A percentile compares a stretch with the other conserved stretches of the same genome.
These are phyloP conservation scores for Hansenula anomala DNA, from an alignment of 1,139 yeast species.

Conservation along the genomic window DNA sequence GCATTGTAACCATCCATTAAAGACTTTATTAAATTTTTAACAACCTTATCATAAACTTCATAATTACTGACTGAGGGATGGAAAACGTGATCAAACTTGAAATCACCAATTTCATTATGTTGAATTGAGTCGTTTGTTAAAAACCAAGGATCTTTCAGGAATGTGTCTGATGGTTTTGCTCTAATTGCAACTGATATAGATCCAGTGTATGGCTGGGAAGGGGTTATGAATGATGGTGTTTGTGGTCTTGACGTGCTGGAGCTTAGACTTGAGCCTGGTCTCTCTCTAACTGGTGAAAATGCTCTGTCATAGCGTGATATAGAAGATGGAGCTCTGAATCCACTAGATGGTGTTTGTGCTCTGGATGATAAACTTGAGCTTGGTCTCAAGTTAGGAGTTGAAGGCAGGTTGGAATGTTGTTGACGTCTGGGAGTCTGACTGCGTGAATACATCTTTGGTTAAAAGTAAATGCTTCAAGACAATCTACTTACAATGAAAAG, in stretches of 20 bases:
- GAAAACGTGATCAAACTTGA: slow-evolving; percentile 76
- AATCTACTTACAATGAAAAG: no score
- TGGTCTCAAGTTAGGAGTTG: slow-evolving; percentile 18
- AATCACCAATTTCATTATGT: slow-evolving; percentile 50
- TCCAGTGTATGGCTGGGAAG: slow-evolving; percentile 26
- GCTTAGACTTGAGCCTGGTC: slow-evolving; percentile 11
- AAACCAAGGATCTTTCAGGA: slow-evolving; percentile 32
- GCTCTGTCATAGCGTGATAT: slow-evolving; percentile 9
- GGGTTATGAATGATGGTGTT: slow-evolving; percentile 23
- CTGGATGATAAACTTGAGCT: slow-evolving; percentile 16
- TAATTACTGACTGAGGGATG: slow-evolving; percentile 46
- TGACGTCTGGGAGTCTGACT: slow-evolving; percentile 17
- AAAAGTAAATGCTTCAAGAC: no score
- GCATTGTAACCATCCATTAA: slow-evolving; percentile 82
- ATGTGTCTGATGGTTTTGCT: slow-evolving; percentile 27
- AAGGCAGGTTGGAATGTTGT: slow-evolving; percentile 7
- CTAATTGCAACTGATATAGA: slow-evolving; percentile 33
- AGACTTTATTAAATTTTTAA: slow-evolving; percentile 56
- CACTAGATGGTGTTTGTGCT: slow-evolving; percentile 15
- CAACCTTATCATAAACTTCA: slow-evolving; percentile 58
- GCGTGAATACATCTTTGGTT: slow-evolving; percentile 11
- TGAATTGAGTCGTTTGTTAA: slow-evolving; percentile 37
- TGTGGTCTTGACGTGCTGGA: slow-evolving; percentile 13
- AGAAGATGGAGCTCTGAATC: slow-evolving; percentile 4
- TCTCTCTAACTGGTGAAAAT: slow-evolving; percentile 16